Evolutionary conservation across 805 yeast genomes (phyloP).

Genomic region (Barnettozyma populi): DNA sequence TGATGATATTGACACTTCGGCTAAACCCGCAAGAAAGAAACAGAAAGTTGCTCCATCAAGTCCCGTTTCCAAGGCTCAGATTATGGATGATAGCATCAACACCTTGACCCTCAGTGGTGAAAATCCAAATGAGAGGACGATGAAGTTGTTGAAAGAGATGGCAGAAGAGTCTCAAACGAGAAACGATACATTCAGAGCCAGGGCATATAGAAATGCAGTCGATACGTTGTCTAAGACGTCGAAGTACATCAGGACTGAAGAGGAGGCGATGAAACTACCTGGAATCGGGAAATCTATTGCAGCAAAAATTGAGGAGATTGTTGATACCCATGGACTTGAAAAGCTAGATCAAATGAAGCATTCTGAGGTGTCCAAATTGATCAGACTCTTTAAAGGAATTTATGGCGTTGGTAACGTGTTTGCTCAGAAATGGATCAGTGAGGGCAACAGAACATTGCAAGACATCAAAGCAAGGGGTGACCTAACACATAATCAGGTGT

Average conservation of each 20-base stretch:
- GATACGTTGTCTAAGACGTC: slow-evolving; percentile 28
- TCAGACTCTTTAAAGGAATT: slow-evolving; percentile 34
- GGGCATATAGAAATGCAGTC: slow-evolving; percentile 42
- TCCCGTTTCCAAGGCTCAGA: slow-evolving; percentile 5
- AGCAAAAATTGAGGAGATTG: slow-evolving; percentile 40
- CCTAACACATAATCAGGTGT: slow-evolving; percentile 25
- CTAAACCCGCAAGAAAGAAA: not conserved
- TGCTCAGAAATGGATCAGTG: slow-evolving; percentile 36
- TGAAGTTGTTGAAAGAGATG: slow-evolving; percentile 17
- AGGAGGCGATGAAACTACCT: slow-evolving; percentile 35
- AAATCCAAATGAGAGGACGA: slow-evolving; percentile 22
- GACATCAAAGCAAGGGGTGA: slow-evolving; percentile 30
- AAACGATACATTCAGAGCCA: slow-evolving; percentile 34
- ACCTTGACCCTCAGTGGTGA: slow-evolving; percentile 4
- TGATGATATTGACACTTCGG: not conserved
- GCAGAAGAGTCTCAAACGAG: slow-evolving; percentile 16
- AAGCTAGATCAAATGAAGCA: slow-evolving; percentile 19
- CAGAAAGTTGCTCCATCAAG: not conserved
- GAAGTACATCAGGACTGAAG: slow-evolving; percentile 27
- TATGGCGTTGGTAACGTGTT: slow-evolving; percentile 44
- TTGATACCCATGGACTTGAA: slow-evolving; percentile 29
- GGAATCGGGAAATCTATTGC: slow-evolving; percentile 39
- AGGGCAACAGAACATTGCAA: slow-evolving; percentile 34
- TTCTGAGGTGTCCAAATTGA: slow-evolving; percentile 24
- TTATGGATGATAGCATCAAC: slow-evolving; percentile 8